These are phyloP conservation scores for Paramecium primaurelia DNA, from an alignment of 73 alveolate genomes.

Conservation along the genomic window DNA sequence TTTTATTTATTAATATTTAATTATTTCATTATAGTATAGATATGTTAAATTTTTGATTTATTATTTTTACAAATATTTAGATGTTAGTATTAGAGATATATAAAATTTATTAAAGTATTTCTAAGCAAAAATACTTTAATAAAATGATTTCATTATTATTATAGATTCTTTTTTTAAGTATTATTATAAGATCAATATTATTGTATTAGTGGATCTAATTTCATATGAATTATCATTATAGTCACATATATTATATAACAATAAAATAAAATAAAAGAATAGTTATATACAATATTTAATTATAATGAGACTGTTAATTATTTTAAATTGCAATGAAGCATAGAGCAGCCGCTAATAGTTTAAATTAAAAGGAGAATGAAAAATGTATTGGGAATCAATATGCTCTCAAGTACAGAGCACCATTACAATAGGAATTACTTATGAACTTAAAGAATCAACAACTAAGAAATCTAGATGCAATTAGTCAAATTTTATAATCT, in stretches of 20 bases:
- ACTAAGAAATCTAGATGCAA: neutral
- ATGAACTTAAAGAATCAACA: neutral
- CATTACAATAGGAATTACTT: neutral
- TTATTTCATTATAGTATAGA: neutral
- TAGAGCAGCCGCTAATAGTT: neutral
- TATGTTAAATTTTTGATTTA: neutral
- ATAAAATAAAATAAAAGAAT: neutral
- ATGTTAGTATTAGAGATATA: neutral
- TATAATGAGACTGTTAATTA: slow-evolving; percentile 3
- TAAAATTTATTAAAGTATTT: no score
- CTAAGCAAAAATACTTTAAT: no score
- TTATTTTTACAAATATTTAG: neutral
- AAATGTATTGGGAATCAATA: neutral
- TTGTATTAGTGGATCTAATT: neutral
- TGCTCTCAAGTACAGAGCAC: neutral
- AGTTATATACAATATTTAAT: neutral
- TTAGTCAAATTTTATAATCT: neutral
- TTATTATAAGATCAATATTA: neutral
- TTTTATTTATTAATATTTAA: neutral
- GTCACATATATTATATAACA: neutral
- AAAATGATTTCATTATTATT: neutral
- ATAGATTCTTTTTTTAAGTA: neutral
- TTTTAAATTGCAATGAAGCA: slow-evolving; percentile 1
- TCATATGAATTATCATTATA: neutral
- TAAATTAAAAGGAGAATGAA: neutral